A percentile compares a stretch with the other conserved stretches of the same genome.
phyloP scores from a whole-genome alignment of 148 eudicot genomes.

The Silene uniflora region DNA sequence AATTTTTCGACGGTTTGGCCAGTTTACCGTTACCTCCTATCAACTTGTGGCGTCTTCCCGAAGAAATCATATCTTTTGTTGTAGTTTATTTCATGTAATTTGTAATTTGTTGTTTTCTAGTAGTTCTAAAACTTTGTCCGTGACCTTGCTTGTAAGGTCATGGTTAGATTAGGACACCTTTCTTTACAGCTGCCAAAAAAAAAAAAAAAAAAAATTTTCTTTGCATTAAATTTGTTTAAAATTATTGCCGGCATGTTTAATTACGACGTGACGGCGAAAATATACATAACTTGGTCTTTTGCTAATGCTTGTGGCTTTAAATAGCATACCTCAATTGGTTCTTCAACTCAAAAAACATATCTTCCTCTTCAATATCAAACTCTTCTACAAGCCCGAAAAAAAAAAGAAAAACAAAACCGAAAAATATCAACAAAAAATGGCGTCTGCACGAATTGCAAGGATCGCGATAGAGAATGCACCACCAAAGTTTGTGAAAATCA shows the following conservation, averaged over 20 bases:
- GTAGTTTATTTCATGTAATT: no score
- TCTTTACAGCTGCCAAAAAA: no score
- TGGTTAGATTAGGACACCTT: no score
- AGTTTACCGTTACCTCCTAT: no score
- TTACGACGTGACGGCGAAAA: neutral
- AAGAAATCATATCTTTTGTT: no score
- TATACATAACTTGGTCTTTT: neutral
- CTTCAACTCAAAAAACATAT: neutral
- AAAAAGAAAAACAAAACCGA: neutral
- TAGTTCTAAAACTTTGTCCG: no score
- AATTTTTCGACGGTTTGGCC: no score
- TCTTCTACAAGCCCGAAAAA: neutral
- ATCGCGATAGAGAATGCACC: slow-evolving; percentile 15
- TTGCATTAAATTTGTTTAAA: neutral
- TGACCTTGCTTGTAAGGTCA: no score
- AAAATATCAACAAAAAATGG: neutral
- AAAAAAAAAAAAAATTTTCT: no score
- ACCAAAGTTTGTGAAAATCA: slow-evolving; percentile 11
- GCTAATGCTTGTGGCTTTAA: neutral
- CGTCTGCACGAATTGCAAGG: slow-evolving; percentile 10
- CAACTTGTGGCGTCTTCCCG: no score
- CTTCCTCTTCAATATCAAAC: neutral
- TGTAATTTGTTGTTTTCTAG: no score
- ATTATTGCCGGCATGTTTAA: slow-evolving; percentile 12
- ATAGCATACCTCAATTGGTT: no score